A percentile compares a stretch with the other conserved stretches of the same genome.
phyloP scores from a whole-genome alignment of 1,284 basidiomycete genomes.

The Ganoderma sinense region DNA sequence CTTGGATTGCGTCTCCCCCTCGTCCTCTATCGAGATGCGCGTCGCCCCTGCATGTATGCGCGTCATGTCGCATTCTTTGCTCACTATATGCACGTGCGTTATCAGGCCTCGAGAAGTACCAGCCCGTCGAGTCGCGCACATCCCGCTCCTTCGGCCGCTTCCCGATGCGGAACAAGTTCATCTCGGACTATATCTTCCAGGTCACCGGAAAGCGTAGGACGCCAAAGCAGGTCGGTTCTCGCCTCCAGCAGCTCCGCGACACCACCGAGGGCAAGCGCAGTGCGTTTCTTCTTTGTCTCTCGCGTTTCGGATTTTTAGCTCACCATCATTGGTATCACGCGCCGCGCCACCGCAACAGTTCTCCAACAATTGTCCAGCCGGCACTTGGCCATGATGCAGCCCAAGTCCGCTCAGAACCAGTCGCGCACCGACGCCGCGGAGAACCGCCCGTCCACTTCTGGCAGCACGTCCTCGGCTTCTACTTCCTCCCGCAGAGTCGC shows the following conservation, averaged over 20 bases:
- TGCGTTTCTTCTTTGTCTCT: slow-evolving; percentile 36
- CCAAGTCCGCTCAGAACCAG: slow-evolving; percentile 26
- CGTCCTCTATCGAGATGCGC: not conserved
- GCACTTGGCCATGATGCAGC: slow-evolving; percentile 37
- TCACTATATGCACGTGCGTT: slow-evolving; percentile 20
- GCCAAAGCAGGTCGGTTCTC: slow-evolving; percentile 78
- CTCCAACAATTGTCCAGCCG: slow-evolving; percentile 41
- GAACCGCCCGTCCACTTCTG: slow-evolving; percentile 25
- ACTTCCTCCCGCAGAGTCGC: no score
- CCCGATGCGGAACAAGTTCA: slow-evolving; percentile 79
- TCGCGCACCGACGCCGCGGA: slow-evolving; percentile 22
- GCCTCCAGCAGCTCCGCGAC: slow-evolving; percentile 76
- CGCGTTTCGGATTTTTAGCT: not conserved
- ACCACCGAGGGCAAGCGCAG: slow-evolving; percentile 71
- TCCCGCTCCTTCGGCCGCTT: slow-evolving; percentile 75
- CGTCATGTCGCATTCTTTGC: not conserved
- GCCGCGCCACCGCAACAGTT: slow-evolving; percentile 12
- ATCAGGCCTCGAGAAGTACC: slow-evolving; percentile 71
- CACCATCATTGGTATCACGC: not conserved
- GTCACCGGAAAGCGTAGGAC: slow-evolving; percentile 71
- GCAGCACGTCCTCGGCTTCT: slow-evolving; percentile 25
- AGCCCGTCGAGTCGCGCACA: slow-evolving; percentile 74
- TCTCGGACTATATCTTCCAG: slow-evolving; percentile 74
- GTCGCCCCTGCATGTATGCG: not conserved
- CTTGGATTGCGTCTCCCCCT: slow-evolving; percentile 21